A percentile compares a stretch with the other conserved stretches of the same genome.
Evolutionary conservation across 2,329 filamentous ascomycete genomes (phyloP).

Genomic region (Zarea fungicola): DNA sequence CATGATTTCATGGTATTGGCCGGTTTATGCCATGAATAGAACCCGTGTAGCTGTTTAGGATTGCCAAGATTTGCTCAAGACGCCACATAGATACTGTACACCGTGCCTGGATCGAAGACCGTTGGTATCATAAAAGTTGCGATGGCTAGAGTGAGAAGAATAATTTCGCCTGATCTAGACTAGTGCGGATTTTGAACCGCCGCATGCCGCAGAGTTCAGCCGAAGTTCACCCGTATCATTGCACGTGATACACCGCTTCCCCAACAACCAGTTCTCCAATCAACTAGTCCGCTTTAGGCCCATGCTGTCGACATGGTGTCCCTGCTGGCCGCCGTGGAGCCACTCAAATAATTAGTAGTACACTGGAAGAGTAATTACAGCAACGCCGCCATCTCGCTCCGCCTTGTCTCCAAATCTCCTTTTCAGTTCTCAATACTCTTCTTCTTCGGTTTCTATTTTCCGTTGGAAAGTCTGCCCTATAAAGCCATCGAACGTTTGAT

Average conservation of each 20-base stretch:
- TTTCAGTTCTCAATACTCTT: constrained; percentile 6
- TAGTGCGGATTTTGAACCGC: no score
- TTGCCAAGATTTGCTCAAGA: no score
- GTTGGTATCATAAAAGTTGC: no score
- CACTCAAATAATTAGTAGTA: constrained; percentile 3
- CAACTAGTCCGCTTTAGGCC: constrained; percentile 22
- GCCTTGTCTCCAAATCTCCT: constrained; percentile 10
- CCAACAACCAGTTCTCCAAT: constrained; percentile 5
- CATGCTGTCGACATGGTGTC: constrained; percentile 12
- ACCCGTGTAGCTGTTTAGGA: no score
- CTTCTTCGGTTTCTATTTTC: constrained; percentile 1
- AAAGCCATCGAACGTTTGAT: not conserved
- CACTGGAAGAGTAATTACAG: constrained; percentile 1
- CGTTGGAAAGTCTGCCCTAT: not conserved
- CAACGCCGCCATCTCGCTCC: constrained; percentile 8
- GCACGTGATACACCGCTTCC: constrained; percentile 13
- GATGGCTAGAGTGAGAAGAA: no score
- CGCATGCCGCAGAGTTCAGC: not conserved
- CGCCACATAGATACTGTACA: no score
- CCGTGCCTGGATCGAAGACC: no score
- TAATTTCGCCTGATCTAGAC: no score
- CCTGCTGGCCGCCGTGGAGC: constrained; percentile 4
- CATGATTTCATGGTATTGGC: constrained; percentile 28
- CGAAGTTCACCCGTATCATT: not conserved
- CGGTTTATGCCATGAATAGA: constrained; percentile 6